phyloP scores from a whole-genome alignment of 768 basidiomycete species.

The Pulveroboletus sp. region DNA sequence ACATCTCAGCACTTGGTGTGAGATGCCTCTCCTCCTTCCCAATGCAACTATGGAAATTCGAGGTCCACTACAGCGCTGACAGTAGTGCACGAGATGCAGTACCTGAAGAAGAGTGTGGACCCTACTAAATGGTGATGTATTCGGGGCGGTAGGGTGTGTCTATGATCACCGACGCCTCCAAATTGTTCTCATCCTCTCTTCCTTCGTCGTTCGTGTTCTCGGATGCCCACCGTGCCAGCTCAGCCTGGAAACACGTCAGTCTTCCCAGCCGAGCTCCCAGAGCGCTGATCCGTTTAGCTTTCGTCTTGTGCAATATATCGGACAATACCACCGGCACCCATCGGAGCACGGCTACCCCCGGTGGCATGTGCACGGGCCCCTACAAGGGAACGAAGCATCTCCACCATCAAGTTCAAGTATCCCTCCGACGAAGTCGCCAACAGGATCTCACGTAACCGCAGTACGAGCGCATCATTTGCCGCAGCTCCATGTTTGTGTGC shows the following conservation, averaged over 20 bases:
- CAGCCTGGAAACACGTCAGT: background rate
- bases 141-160: conserved; percentile 8
- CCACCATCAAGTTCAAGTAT: conserved; percentile 6
- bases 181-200: background rate
- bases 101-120: background rate
- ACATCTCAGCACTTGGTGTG: background rate
- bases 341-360: conserved; percentile 3
- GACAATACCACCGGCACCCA: conserved; percentile 8
- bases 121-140: conserved; percentile 6
- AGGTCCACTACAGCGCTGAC: background rate
- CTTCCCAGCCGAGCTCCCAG: background rate
- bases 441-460: conserved; percentile 11
- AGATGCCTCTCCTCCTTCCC: background rate
- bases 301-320: conserved; percentile 6
- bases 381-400: conserved; percentile 8
- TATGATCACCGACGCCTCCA: conserved; percentile 7
- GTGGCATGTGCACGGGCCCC: conserved; percentile 2
- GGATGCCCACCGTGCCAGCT: background rate
- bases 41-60: conserved; percentile 4
- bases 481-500: too few species aligned
- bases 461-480: background rate
- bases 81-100: background rate
- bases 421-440: conserved; percentile 14
- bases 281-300: background rate
- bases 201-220: background rate